Base-by-base conservation (phyloP, 1,284 basidiomycete genomes). In the Rhizoctonia solani region DNA sequence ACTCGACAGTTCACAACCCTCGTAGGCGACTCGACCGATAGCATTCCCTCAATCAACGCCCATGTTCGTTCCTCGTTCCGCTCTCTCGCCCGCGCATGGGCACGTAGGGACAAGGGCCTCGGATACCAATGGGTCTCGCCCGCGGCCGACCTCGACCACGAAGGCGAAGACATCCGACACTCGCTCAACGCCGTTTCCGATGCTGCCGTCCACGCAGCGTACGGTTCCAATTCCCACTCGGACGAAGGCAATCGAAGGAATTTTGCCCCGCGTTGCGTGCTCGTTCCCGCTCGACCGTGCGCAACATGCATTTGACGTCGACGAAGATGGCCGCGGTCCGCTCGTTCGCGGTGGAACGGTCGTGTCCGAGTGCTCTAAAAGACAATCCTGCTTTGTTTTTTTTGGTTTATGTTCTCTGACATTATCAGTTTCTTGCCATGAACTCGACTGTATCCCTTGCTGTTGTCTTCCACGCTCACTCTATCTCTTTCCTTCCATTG, bases 1-100 rank as follows among this genome's bases (percentile, higher is more conserved):
- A n/a, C n/a, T n/a, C n/a, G n/a, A n/a, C 86, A 90, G 74, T 92
- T 91, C 74, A 90, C 87, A 55, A 92, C 90, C 1, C 78, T 89
- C 21, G 83, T 90, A 1, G 90, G 90, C 0, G 89, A 91, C 74
- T 67, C 55, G 19, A 54, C 67, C 19, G 58, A 53, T 23, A 81
- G 83, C 6, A 81, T 91, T 30, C 88, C 89, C 4, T 86, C 81
- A 27, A 84, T 85, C 5, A 83, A 85, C 30, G 88, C 90, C 70
- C 85, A 88, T 74, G 86, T 90, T 75, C 82, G 82, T 25, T 85
- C 87, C 13, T 87, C 88, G 14, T 76, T 91, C 71, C 81, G 89
- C 21, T 83, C 87, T 11, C 77, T 89, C 67, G 80, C 81, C 61
- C 80, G 78, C 42, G 75, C 77, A 27, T 76, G 75, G 52, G 58